A percentile compares a stretch with the other conserved stretches of the same genome.
These are phyloP conservation scores for Kalmusia sp. DNA, from an alignment of 2,329 filamentous ascomycete species.

Conservation along the genomic window DNA sequence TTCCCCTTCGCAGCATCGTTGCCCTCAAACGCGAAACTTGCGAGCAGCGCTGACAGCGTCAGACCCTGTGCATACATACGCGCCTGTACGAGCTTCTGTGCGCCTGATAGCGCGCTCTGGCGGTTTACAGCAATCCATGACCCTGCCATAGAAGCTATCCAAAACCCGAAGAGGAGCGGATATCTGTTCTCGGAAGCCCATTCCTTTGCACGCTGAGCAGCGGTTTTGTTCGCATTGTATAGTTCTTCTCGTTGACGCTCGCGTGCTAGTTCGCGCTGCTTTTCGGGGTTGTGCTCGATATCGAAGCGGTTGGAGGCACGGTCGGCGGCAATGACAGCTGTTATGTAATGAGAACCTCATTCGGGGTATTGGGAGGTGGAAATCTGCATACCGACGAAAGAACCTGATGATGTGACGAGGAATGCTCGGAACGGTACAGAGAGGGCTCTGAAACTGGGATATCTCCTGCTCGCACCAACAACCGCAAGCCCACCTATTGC, in stretches of 20 bases:
- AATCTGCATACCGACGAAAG: conserved; percentile 70
- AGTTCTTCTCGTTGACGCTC: conserved; percentile 42
- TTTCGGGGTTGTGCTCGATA: conserved; percentile 67
- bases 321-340: conserved; percentile 82
- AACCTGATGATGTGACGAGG: conserved; percentile 80
- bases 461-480: conserved; percentile 71
- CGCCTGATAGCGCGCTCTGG: conserved; percentile 74
- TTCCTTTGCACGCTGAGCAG: conserved; percentile 67
- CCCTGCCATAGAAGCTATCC: conserved; percentile 80
- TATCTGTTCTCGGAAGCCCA: conserved; percentile 86
- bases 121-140: conserved; percentile 79
- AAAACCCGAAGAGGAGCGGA: conserved; percentile 80
- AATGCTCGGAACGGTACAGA: conserved; percentile 92
- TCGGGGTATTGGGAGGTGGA: background rate
- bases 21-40: conserved; percentile 82
- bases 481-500: conserved; percentile 72
- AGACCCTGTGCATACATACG: conserved; percentile 92
- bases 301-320: conserved; percentile 75
- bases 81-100: conserved; percentile 92
- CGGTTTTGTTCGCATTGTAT: conserved; percentile 62
- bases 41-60: conserved; percentile 82
- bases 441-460: conserved; percentile 77
- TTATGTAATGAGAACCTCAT: conserved; percentile 17
- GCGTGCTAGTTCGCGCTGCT: conserved; percentile 37
- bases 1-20: conserved; percentile 77